Conservation (phyloP, 768 basidiomycete genomes). For the Hortiboletus campestris region DNA sequence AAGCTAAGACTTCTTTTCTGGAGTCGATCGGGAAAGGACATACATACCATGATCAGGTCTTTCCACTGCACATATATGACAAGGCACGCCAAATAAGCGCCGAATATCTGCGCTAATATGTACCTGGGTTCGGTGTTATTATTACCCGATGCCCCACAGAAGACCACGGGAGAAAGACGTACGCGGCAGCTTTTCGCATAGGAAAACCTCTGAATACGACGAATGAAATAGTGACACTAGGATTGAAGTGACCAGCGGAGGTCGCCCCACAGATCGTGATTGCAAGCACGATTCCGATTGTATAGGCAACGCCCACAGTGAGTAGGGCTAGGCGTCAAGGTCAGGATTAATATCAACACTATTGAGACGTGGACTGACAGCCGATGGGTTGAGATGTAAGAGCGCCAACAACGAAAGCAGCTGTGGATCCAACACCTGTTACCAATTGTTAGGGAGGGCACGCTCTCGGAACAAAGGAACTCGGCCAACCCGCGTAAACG, state of each 20-base stretch:
- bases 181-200: constrained; percentile 49
- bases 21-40: constrained; percentile 43
- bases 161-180: constrained; percentile 16
- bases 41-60: constrained; percentile 43
- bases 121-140: constrained; percentile 44
- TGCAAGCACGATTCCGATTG: constrained; percentile 59
- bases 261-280: constrained; percentile 49
- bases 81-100: constrained; percentile 61
- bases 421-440: constrained; percentile 54
- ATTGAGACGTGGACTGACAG: constrained; percentile 39
- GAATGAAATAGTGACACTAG: constrained; percentile 55
- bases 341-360: not conserved
- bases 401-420: constrained; percentile 48
- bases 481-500: constrained; percentile 46
- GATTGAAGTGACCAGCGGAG: constrained; percentile 67
- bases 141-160: not conserved
- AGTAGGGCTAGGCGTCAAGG: constrained; percentile 41
- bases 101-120: constrained; percentile 63
- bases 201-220: constrained; percentile 57
- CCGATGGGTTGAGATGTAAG: constrained; percentile 43
- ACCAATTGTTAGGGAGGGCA: not conserved
- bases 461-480: not conserved
- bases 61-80: constrained; percentile 64
- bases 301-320: constrained; percentile 58
- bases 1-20: not conserved